A percentile compares a stretch with the other conserved stretches of the same genome.
Conservation (phyloP, 2,329 filamentous ascomycete species). For the Trichoderma sp. region DNA sequence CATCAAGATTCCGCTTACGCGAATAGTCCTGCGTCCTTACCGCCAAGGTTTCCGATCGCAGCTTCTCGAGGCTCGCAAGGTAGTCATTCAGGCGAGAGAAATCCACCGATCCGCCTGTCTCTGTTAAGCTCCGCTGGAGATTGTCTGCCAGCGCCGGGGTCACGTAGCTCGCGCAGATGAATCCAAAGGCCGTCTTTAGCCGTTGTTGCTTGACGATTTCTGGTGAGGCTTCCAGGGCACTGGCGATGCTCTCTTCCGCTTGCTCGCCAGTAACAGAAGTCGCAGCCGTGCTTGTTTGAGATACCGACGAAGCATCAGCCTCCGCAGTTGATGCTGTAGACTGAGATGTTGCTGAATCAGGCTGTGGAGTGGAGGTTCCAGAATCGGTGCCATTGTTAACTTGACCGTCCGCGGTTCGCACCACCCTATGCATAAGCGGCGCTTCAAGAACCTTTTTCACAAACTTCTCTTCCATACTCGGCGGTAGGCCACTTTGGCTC, state of each 20-base stretch:
- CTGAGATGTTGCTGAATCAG: slow-evolving; percentile 40
- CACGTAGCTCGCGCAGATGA: slow-evolving; percentile 62
- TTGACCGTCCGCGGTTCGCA: slow-evolving; percentile 28
- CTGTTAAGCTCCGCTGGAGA: slow-evolving; percentile 44
- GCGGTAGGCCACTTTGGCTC: slow-evolving; percentile 62
- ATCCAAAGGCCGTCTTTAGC: slow-evolving; percentile 60
- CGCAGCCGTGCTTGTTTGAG: slow-evolving; percentile 44
- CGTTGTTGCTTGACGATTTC: slow-evolving; percentile 59
- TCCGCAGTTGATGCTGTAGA: slow-evolving; percentile 38
- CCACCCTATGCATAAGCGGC: slow-evolving; percentile 65
- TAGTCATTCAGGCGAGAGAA: slow-evolving; percentile 72
- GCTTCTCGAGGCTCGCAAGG: slow-evolving; percentile 59
- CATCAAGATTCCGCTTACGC: slow-evolving; percentile 63
- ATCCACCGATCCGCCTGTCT: slow-evolving; percentile 44
- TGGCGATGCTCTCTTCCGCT: slow-evolving; percentile 34
- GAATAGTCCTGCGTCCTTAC: slow-evolving; percentile 69
- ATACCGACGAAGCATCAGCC: slow-evolving; percentile 34
- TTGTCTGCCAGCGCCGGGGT: slow-evolving; percentile 40
- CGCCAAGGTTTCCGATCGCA: slow-evolving; percentile 69
- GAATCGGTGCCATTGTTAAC: slow-evolving; percentile 23
- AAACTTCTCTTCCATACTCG: slow-evolving; percentile 82
- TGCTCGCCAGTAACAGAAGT: slow-evolving; percentile 41
- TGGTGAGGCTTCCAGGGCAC: slow-evolving; percentile 45
- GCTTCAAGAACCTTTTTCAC: slow-evolving; percentile 72
- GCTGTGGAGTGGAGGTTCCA: slow-evolving; percentile 23